Percentiles rank a stretch among this genome's conserved stretches.
These are phyloP conservation scores for Phytophthora capsici DNA, from an alignment of 352 stramenopile genomes.

Conservation along the genomic window DNA sequence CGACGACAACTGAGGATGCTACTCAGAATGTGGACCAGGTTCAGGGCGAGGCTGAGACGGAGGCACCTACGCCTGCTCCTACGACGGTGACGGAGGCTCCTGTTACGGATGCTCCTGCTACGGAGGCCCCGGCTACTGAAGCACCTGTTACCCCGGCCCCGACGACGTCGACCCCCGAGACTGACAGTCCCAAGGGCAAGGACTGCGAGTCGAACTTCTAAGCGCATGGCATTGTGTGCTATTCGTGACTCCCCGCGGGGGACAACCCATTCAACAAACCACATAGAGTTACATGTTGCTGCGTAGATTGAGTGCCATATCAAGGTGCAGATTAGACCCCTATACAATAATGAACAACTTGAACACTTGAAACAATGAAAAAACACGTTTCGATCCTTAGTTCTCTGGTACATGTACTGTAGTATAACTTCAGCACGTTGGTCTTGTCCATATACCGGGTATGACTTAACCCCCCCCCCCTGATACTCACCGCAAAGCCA, in stretches of 20 bases:
- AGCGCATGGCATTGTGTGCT: background rate
- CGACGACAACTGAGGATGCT: conserved; percentile 16
- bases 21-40: conserved; percentile 25
- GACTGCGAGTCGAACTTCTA: conserved; percentile 35
- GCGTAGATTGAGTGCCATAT: conserved; percentile 33
- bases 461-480: too few relatives aligned
- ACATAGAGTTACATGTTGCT: conserved; percentile 22
- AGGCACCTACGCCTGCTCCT: conserved; percentile 8
- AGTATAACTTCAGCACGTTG: too few relatives aligned
- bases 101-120: background rate
- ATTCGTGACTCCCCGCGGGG: background rate
- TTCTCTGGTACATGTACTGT: too few relatives aligned
- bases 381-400: too few relatives aligned
- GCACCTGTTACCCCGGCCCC: conserved; percentile 3
- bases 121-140: background rate
- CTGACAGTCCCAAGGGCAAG: conserved; percentile 21
- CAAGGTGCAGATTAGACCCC: conserved; percentile 28
- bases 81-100: conserved; percentile 19
- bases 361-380: conserved; percentile 2
- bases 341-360: conserved; percentile 39
- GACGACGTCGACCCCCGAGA: background rate
- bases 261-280: background rate
- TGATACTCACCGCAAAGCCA: too few relatives aligned
- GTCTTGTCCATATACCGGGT: too few relatives aligned
- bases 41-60: conserved; percentile 20